Percentiles rank a stretch among this genome's conserved stretches.
These are phyloP conservation scores for Ceratocystis cubensis DNA, from an alignment of 2,329 filamentous ascomycete genomes.

Conservation along the genomic window DNA sequence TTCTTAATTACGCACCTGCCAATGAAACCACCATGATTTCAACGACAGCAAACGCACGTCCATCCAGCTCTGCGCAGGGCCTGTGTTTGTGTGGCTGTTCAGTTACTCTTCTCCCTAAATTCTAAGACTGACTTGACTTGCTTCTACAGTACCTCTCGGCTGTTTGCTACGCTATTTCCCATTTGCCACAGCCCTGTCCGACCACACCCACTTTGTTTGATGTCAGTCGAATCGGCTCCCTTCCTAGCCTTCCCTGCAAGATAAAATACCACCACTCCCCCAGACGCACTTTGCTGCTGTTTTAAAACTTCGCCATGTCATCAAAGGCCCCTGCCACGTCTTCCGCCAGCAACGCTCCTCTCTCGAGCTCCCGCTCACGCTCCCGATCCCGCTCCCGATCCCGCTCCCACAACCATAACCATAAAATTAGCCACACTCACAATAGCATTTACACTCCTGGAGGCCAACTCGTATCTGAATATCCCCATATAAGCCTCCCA, in stretches of 20 bases:
- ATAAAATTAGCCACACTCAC: not conserved
- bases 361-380: constrained; percentile 6
- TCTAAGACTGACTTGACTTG: not conserved
- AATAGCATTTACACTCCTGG: not conserved
- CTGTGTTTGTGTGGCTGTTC: not conserved
- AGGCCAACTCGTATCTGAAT: not conserved
- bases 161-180: not conserved
- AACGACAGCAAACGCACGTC: not conserved
- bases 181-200: constrained; percentile 3
- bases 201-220: not conserved
- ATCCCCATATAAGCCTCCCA: not conserved
- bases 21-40: not conserved
- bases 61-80: not conserved
- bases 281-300: not conserved
- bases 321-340: not conserved
- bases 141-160: not conserved
- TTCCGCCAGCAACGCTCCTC: not conserved
- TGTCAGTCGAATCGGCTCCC: constrained; percentile 4
- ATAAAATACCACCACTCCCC: not conserved
- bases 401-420: not conserved
- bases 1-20: not conserved
- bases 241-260: not conserved
- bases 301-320: constrained; percentile 5
- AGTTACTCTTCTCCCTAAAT: not conserved
- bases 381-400: constrained; percentile 8